Base-by-base conservation (phyloP, 495 filamentous ascomycete genomes). In the Schizothecium vesticola region DNA sequence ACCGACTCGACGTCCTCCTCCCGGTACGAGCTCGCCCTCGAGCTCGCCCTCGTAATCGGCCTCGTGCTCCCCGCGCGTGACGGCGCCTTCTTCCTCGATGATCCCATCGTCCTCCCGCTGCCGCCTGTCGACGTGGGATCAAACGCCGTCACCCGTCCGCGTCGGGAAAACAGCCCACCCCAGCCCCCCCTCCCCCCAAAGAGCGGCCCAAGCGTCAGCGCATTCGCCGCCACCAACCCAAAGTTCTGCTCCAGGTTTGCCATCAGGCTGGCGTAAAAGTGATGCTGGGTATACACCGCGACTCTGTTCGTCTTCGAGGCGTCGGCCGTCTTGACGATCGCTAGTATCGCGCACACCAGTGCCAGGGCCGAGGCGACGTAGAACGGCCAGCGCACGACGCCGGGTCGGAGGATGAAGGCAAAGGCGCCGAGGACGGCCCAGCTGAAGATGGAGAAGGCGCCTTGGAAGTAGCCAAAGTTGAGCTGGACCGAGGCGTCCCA, bases 401-500 rank as follows among this genome's bases (percentile, higher is more conserved):
- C 67, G 26, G 77, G 71, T 3, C 76, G 71, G 23, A 75, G 68
- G 8, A 76, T 74, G 13, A 79, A 69, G 25, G 76, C 72, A 36
- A 79, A 79, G 25, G 77, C 65, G 25, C 76, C 68, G n/a, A 80
- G 73, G 56, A 80, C 78, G 25, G 79, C 69, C 72, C 75, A 77
- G 12, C 75, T 73, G 62, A 77, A 76, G 55, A 80, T 72, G 22
- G 75, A 76, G 61, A 80, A 76, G 13, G 75, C 76, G 10, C 78
- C 78, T 51, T 80, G 78, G 51, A 73, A 75, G 68, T 76, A 79
- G 1, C 76, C 76, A 72, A 80, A 75, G 61, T 77, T 74, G n/a
- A 73, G 55, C 69, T 77, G 76, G 12, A 78, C 72, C 33, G 56
- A 67, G n/a, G 74, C 71, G 59, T 74, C 69, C 70, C 73, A 78